Evolutionary conservation across 108 stramenopile species (phyloP), one percentile per base, ranked within the genome.

Genomic region (Skeletonema grethae): DNA sequence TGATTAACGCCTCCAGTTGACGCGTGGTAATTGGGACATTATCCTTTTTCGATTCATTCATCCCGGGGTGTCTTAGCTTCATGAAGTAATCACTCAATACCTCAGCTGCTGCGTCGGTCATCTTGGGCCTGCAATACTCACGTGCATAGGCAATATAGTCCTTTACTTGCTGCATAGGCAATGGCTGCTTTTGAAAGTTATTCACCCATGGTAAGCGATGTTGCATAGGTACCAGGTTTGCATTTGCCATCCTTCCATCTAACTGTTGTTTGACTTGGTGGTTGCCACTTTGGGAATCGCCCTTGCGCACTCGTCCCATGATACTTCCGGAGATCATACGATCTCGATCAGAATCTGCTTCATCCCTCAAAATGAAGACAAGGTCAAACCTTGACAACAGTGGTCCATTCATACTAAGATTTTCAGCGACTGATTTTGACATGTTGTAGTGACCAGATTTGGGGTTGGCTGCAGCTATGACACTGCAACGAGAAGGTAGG

Each of bases 401-500:
- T 7, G 99, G 97, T 25, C 96, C 84, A 16, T 93, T 85, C 95
- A 99, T 95, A 63, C 86, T 87, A 1, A 98, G 66, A 79, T 98
- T 98, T 70, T 98, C 98, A 0, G 91, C 88, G 2, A 99, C 96
- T 32, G 93, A 92, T 65, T 93, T 94, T 61, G 84, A 75, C 79
- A 97, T 85, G 67, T 97, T 88, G 83, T 98, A 99, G 61, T 90
- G 90, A 24, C 99, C 99, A 64, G 93, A 93, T 63, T 92, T 92
- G 15, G 99, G 99, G 81, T 99, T 99, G 10, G 99, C 99, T 1
- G 99, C 99, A 15, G 97, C 99, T 63, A 99, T 84, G 39, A 99
- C 87, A 63, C 95, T 92, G 73, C 97, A 97, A 22, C 98, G 75
- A 5, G 94, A 92, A 45, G 91, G 91, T 31, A 99, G 82, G 1